These are phyloP conservation scores for Leccinum subgranulosum DNA, from an alignment of 768 basidiomycete species.

Conservation along the genomic window DNA sequence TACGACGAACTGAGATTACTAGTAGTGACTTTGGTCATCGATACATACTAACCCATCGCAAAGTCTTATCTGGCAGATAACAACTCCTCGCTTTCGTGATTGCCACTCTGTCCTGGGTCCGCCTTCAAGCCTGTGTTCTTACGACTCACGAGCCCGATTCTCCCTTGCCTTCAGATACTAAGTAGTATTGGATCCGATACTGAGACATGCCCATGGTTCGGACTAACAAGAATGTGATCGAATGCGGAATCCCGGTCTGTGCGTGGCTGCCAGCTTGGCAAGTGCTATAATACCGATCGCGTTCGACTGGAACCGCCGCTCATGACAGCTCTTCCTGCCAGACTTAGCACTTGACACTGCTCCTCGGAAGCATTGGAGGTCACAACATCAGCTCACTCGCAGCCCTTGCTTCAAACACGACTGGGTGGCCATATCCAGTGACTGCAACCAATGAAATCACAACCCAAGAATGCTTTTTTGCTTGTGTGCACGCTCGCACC, in stretches of 20 bases:
- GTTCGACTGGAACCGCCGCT: slow-evolving; percentile 88
- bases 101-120: too few relatives aligned
- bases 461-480: slow-evolving; percentile 7
- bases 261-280: slow-evolving; percentile 83
- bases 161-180: slow-evolving; percentile 32
- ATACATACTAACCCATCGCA: too few relatives aligned
- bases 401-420: slow-evolving; percentile 47
- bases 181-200: slow-evolving; percentile 50
- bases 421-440: slow-evolving; percentile 30
- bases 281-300: slow-evolving; percentile 66
- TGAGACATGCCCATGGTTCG: background rate
- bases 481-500: too few relatives aligned
- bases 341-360: slow-evolving; percentile 82
- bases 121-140: too few relatives aligned
- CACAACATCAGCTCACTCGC: slow-evolving; percentile 58
- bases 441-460: slow-evolving; percentile 16
- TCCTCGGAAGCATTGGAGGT: slow-evolving; percentile 68
- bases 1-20: too few relatives aligned
- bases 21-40: too few relatives aligned
- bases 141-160: too few relatives aligned
- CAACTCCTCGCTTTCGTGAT: too few relatives aligned
- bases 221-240: slow-evolving; percentile 51
- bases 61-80: too few relatives aligned
- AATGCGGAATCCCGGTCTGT: slow-evolving; percentile 71
- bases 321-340: slow-evolving; percentile 73